These are phyloP conservation scores for Lactarius sanguifluus DNA, from an alignment of 768 basidiomycete species.

Conservation along the genomic window DNA sequence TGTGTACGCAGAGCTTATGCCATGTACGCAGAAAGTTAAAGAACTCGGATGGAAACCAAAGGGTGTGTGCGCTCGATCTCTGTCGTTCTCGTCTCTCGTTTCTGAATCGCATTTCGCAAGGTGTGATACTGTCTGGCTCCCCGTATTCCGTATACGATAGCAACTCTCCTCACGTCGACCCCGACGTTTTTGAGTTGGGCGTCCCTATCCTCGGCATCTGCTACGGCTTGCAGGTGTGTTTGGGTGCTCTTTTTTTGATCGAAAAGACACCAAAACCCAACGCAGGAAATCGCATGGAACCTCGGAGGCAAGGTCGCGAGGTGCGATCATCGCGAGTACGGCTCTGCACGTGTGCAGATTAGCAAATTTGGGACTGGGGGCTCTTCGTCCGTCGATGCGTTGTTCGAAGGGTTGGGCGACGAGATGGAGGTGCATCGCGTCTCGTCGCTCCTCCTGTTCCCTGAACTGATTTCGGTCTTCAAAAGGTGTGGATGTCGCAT, in stretches of 20 bases:
- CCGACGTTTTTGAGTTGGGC: constrained; percentile 81
- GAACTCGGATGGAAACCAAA: constrained; percentile 93
- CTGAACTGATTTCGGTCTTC: background rate
- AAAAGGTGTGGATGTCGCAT: constrained; percentile 99
- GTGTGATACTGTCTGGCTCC: constrained; percentile 95
- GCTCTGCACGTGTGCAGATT: constrained; percentile 80
- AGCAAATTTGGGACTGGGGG: constrained; percentile 54
- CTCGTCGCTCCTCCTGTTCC: background rate
- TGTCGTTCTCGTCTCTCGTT: background rate
- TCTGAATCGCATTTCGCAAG: constrained; percentile 39
- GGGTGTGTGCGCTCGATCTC: constrained; percentile 47
- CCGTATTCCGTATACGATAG: constrained; percentile 97
- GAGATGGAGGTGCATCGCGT: constrained; percentile 69
- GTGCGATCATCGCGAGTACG: constrained; percentile 94
- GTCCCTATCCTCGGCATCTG: constrained; percentile 96
- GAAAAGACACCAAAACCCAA: background rate
- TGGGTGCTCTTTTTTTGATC: too few relatives aligned
- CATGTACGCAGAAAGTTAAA: constrained; percentile 87
- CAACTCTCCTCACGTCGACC: constrained; percentile 92
- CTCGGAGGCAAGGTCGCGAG: constrained; percentile 81
- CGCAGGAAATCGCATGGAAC: constrained; percentile 90
- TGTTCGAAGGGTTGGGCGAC: constrained; percentile 86
- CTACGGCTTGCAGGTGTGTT: constrained; percentile 84
- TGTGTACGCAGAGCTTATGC: constrained; percentile 96
- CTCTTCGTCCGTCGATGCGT: constrained; percentile 56